Evolutionary conservation across 208 protist species (phyloP).

Genomic region (Acanthamoeba royreba): DNA sequence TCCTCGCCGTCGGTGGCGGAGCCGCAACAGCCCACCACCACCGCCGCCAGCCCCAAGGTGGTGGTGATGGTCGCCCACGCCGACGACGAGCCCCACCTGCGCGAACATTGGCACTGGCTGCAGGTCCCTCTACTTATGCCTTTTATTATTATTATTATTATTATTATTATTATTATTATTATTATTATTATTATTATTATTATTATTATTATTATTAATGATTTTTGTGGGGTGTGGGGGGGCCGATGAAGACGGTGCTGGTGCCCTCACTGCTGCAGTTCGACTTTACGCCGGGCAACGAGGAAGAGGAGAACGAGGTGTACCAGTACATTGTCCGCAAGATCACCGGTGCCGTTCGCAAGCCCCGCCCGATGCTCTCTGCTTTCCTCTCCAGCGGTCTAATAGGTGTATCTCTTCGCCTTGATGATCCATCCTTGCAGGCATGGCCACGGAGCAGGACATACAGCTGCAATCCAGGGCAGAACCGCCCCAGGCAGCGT

Average conservation of each 20-base stretch:
- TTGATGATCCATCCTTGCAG: background rate
- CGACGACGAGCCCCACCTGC: background rate
- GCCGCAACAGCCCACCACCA: background rate
- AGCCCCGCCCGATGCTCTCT: no score
- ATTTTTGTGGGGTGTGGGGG: background rate
- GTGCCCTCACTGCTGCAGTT: constrained; percentile 1
- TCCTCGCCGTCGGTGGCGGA: background rate
- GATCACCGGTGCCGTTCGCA: background rate
- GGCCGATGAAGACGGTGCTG: background rate
- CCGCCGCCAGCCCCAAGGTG: background rate
- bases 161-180: background rate
- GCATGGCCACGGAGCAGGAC: constrained; percentile 27
- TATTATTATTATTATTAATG: background rate
- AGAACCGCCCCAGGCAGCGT: background rate
- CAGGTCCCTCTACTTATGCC: background rate
- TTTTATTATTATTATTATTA: background rate
- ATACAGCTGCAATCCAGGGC: background rate
- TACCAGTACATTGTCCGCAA: constrained; percentile 25
- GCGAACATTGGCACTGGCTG: constrained; percentile 17
- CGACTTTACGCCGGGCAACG: background rate
- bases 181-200: background rate
- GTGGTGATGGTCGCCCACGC: background rate
- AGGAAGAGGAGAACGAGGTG: background rate
- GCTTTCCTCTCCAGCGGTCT: no score
- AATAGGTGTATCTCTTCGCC: no score